Percentiles rank a stretch among this genome's conserved stretches.
Conservation (phyloP, 2,329 filamentous ascomycete species). For the Fusarium chaquense region DNA sequence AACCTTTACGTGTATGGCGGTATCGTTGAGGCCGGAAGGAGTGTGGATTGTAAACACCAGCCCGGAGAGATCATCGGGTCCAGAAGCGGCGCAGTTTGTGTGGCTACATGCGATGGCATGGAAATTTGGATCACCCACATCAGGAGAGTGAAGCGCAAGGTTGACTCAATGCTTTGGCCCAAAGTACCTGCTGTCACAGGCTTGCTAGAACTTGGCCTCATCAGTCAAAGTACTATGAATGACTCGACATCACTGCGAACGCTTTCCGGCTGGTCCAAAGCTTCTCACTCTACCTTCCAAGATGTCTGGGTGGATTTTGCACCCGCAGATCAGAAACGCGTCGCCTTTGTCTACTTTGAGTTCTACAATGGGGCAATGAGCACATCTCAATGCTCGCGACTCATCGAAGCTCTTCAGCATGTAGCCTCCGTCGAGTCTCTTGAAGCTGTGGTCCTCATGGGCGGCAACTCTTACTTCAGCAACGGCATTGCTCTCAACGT, state of each 20-base stretch:
- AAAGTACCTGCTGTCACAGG: slow-evolving; percentile 25
- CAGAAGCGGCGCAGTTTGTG: slow-evolving; percentile 14
- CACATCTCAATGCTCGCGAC: slow-evolving; percentile 29
- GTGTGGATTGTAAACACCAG: neutral
- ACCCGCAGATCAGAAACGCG: neutral
- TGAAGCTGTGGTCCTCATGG: slow-evolving; percentile 27
- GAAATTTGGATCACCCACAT: slow-evolving; percentile 34
- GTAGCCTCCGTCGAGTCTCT: slow-evolving; percentile 1
- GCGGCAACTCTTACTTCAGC: slow-evolving; percentile 35
- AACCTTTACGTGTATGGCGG: slow-evolving; percentile 32
- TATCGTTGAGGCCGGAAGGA: slow-evolving; percentile 7
- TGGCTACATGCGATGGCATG: slow-evolving; percentile 25
- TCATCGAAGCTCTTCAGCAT: slow-evolving; percentile 25
- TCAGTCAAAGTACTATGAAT: neutral
- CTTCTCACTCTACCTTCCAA: slow-evolving; percentile 2
- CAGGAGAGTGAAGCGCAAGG: slow-evolving; percentile 30
- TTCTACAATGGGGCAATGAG: slow-evolving; percentile 39
- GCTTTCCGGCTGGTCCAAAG: neutral
- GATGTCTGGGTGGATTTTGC: slow-evolving; percentile 25
- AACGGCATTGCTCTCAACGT: slow-evolving; percentile 37
- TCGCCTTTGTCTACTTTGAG: slow-evolving; percentile 31
- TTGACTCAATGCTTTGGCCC: slow-evolving; percentile 34
- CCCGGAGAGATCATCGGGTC: slow-evolving; percentile 7
- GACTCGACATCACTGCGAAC: neutral
- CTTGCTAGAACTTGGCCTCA: slow-evolving; percentile 6